phyloP scores from a whole-genome alignment of 1,284 basidiomycete genomes.

The Tremellales sp. region DNA sequence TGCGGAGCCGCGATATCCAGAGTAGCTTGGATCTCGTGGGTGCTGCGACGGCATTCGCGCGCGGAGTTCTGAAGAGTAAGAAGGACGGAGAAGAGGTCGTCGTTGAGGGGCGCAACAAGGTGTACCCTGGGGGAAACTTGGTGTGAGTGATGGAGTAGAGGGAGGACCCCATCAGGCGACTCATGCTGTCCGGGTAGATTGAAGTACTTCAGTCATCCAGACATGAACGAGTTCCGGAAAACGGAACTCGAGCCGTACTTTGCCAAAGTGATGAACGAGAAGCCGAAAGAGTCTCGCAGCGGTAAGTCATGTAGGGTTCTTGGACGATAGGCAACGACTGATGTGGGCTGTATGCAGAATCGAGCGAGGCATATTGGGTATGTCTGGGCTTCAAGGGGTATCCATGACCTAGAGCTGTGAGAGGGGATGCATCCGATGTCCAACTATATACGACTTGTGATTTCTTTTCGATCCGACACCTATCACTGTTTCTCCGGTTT shows the following conservation, averaged over 20 bases:
- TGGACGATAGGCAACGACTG: no score
- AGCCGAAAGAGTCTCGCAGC: constrained; percentile 43
- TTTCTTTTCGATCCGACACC: no score
- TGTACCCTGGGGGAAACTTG: constrained; percentile 38
- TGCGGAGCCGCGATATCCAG: constrained; percentile 40
- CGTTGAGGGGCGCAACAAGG: constrained; percentile 10
- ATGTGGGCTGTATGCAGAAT: constrained; percentile 24
- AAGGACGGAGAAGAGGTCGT: constrained; percentile 8
- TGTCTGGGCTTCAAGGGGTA: constrained; percentile 47
- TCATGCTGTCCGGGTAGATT: constrained; percentile 21
- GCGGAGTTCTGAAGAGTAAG: constrained; percentile 19
- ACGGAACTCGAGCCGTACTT: constrained; percentile 39
- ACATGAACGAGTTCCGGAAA: constrained; percentile 40
- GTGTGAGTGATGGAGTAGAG: constrained; percentile 31
- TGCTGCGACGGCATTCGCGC: constrained; percentile 44
- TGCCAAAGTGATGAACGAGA: constrained; percentile 39
- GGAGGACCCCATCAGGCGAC: background rate
- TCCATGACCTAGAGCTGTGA: no score
- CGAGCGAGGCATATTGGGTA: constrained; percentile 48
- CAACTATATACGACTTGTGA: no score
- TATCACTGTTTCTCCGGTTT: no score
- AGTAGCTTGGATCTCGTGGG: constrained; percentile 43
- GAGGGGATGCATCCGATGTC: no score
- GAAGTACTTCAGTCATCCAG: constrained; percentile 47
- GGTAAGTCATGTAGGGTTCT: constrained; percentile 20